Evolutionary conservation across 768 basidiomycete species (phyloP), one percentile per base, ranked within the genome.

Genomic region (Guyanaporus albipodus): DNA sequence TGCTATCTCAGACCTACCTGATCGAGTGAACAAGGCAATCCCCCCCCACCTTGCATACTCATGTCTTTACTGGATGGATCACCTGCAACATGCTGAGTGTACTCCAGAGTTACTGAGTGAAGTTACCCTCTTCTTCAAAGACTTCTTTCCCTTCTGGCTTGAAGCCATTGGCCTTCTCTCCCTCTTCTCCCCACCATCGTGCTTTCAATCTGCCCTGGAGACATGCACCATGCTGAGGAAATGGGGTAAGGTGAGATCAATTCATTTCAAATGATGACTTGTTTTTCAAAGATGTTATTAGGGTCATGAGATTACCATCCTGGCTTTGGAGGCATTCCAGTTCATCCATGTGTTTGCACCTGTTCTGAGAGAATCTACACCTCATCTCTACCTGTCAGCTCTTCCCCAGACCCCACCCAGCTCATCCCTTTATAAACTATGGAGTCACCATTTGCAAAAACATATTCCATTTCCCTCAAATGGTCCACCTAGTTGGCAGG

Each of bases 351-450:
- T 47, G 6, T 73, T 71, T 55, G 55, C 49, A 14, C 37, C 47
- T 3, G 42, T 60, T 15, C 63, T 72, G 19, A 47, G 55, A 34
- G 51, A 54, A 24, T 68, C 68, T 35, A 58, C 63, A n/a, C 65
- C 69, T 8, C 70, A 73, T 33, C 62, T 73, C 6, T 73, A 73
- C 46, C 14, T 73, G 5, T 72, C 71, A 24, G 71, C 67, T n/a
- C 49, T 73, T 27, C 61, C 69, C 8, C 69, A 68, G 31, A 49
- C 59, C 10, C 69, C 71, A 2, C 46, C 33, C 2, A 48, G 53
- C 23, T 66, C 63, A 19, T 28, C 44, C 7, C 49, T 72, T 3
- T 61, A 28, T 34, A 52, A 29, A 44, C 54, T 36, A 52, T 66
- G 27, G 64, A 62, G 8, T 15, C 32, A 26, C 46, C 54, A 57